Base-by-base conservation (phyloP, 768 basidiomycete genomes). In the Phaffia tasmanica region DNA sequence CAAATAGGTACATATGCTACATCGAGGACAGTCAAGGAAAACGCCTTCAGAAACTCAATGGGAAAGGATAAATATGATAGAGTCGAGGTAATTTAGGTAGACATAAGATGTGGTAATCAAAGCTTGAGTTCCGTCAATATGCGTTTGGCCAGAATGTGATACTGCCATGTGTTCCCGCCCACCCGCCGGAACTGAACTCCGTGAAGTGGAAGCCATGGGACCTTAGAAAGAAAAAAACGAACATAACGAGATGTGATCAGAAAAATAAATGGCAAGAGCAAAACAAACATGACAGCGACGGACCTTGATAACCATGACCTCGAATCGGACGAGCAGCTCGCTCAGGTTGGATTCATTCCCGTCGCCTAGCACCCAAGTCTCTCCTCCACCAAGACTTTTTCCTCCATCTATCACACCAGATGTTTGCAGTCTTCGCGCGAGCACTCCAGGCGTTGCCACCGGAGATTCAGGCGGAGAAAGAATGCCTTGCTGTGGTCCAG, bases 221-320 rank as follows among this genome's bases (percentile, higher is more conserved):
- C 89, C 92, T 93, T 0, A 72, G 14, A 11, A 15, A 42, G 19
- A 23, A 23, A 1, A 53, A 29, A 5, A 1, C 15, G 42, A 54
- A 47, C 21, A 46, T n/a, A 58, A 57, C 46, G 19, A 57, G 61
- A 55, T 25, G 55, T 19, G 6, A 53, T 42, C 30, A 25, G 16
- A 54, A 51, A 19, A 35, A 29, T 64, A 62, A 25, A n/a, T 54
- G 9, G n/a, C 9, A 2, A 64, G 21, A 51, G 29, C 4, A n/a
- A 7, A 51, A 23, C 50, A 70, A 50, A n/a, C 56, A 14, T 23
- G n/a, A 27, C 49, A 70, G 50, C 18, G 32, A 76, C 85, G 21
- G 70, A 93, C 92, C 83, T 97, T 97, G 75, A 99, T 89, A 71
- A 99, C 86, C 75, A 87, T 93, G 68, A 98, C 89, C 77, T 99